Evolutionary conservation across 768 basidiomycete genomes (phyloP).

Genomic region (Flagelloscypha sp.): DNA sequence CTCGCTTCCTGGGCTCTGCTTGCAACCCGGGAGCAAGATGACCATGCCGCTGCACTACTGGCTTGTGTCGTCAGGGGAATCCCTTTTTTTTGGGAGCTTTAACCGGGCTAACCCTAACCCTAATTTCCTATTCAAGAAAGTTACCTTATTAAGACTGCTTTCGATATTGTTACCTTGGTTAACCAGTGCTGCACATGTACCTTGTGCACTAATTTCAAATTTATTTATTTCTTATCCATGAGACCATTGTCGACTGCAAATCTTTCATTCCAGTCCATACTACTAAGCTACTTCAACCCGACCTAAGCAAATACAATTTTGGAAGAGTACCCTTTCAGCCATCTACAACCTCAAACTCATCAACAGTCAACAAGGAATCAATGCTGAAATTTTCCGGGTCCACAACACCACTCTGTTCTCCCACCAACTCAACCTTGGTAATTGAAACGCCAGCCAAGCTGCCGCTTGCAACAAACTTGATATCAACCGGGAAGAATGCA

Average conservation of each 20-base stretch:
- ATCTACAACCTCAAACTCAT: constrained; percentile 56
- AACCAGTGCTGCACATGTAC: no score
- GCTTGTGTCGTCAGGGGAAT: constrained; percentile 61
- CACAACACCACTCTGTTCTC: no score
- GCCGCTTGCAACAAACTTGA: constrained; percentile 73
- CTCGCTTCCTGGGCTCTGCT: constrained; percentile 49
- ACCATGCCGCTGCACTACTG: constrained; percentile 48
- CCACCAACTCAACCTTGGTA: constrained; percentile 43
- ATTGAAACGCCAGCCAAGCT: constrained; percentile 72
- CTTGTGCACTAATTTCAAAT: no score
- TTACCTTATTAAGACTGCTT: no score
- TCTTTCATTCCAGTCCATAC: no score
- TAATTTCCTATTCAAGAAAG: no score
- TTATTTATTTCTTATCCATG: no score
- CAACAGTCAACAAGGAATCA: constrained; percentile 44
- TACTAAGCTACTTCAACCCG: no score
- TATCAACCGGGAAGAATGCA: constrained; percentile 88
- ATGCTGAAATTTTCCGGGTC: constrained; percentile 38
- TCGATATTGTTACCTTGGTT: no score
- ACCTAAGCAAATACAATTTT: no score
- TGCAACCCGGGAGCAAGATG: constrained; percentile 47
- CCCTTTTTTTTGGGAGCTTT: constrained; percentile 19
- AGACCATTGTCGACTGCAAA: no score
- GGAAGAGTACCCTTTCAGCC: constrained; percentile 11
- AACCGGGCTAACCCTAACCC: no score